Evolutionary conservation across 768 basidiomycete species (phyloP).

Genomic region (Mycena chlorophos): DNA sequence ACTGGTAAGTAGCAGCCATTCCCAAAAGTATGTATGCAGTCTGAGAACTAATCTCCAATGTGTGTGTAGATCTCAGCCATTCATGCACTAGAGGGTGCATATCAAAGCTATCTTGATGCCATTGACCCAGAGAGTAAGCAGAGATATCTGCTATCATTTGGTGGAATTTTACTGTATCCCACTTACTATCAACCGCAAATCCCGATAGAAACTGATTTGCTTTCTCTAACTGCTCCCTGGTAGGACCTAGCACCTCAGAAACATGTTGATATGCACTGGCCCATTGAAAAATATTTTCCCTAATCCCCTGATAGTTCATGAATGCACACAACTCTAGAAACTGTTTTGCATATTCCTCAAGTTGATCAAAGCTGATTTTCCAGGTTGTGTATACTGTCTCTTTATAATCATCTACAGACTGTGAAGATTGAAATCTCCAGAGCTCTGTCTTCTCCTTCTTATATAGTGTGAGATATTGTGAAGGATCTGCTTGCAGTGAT

Average conservation of each 20-base stretch:
- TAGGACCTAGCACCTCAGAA: neutral
- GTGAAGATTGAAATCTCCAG: neutral
- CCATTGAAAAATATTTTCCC: too few relatives aligned
- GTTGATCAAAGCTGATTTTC: neutral
- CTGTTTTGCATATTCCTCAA: neutral
- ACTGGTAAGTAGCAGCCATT: too few relatives aligned
- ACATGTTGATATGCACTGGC: neutral
- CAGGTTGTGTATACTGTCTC: neutral
- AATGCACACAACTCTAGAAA: neutral
- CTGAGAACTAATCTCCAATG: too few relatives aligned
- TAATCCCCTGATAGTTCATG: neutral
- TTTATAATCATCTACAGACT: neutral
- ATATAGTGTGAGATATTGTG: neutral
- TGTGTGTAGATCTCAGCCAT: too few relatives aligned
- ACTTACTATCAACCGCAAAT: too few relatives aligned
- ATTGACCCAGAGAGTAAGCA: too few relatives aligned
- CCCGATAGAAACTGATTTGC: neutral
- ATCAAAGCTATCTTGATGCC: too few relatives aligned
- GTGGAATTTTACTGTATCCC: too few relatives aligned
- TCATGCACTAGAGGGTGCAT: too few relatives aligned
- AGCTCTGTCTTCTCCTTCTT: neutral
- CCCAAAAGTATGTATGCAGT: too few relatives aligned
- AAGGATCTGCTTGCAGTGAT: neutral
- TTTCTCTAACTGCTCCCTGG: neutral
- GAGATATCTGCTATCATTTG: too few relatives aligned